These are phyloP conservation scores for Yamadazyma spencermartinsiae DNA, from an alignment of 1,139 yeast species.

Conservation along the genomic window DNA sequence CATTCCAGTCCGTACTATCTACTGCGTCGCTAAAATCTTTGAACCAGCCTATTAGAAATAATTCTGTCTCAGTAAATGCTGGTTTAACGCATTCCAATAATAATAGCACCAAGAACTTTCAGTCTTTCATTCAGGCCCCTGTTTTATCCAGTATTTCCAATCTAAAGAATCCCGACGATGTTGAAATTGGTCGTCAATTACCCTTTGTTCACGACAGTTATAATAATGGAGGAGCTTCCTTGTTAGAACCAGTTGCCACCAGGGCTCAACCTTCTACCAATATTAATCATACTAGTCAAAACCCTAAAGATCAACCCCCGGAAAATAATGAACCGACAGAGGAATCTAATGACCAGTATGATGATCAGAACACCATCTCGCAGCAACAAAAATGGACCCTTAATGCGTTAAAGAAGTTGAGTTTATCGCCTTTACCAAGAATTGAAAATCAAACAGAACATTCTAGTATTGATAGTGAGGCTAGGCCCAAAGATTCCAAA, in stretches of 20 bases:
- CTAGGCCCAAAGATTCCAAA: background rate
- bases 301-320: background rate
- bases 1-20: conserved; percentile 65
- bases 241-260: background rate
- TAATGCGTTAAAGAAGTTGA: conserved; percentile 47
- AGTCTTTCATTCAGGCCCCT: conserved; percentile 51
- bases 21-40: conserved; percentile 57
- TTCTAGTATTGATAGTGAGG: conserved; percentile 5
- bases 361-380: conserved; percentile 34
- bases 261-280: background rate
- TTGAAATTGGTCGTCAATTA: conserved; percentile 44
- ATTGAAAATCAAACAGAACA: conserved; percentile 12
- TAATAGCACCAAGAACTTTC: conserved; percentile 37
- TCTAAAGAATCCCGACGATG: conserved; percentile 25
- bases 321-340: conserved; percentile 16
- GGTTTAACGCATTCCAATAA: conserved; percentile 8
- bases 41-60: conserved; percentile 29
- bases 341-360: conserved; percentile 26
- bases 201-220: conserved; percentile 35
- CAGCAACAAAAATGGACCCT: conserved; percentile 47
- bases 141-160: conserved; percentile 43
- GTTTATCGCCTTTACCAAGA: conserved; percentile 45
- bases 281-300: conserved; percentile 1
- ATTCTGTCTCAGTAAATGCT: conserved; percentile 17
- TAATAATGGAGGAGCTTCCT: background rate